Evolutionary conservation across 1,284 basidiomycete genomes (phyloP).

Genomic region (Neotropicomus parvogracilis): DNA sequence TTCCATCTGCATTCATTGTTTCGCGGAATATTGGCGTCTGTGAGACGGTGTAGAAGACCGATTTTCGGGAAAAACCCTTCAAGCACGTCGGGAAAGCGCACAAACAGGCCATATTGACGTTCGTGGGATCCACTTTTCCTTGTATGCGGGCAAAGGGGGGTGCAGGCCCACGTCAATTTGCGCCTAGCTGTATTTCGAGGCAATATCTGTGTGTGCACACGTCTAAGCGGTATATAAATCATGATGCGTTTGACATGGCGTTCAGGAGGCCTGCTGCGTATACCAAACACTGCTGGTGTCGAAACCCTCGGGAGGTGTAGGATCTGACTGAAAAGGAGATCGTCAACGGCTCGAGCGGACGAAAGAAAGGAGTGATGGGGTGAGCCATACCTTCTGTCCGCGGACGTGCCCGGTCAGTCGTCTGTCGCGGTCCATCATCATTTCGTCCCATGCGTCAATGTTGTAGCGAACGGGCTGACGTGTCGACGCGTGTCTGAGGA

Average conservation of each 20-base stretch:
- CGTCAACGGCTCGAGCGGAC: too few relatives aligned
- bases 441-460: conserved; percentile 86
- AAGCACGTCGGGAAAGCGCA: neutral
- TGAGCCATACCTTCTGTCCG: conserved; percentile 72
- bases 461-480: conserved; percentile 77
- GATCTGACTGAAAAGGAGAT: conserved; percentile 56
- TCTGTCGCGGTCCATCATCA: conserved; percentile 92
- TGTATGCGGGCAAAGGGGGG: neutral
- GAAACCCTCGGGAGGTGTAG: conserved; percentile 70
- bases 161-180: neutral
- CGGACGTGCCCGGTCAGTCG: conserved; percentile 84
- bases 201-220: neutral
- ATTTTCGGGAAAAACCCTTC: neutral
- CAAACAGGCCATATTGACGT: neutral
- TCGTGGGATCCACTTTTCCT: neutral
- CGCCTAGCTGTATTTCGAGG: conserved; percentile 1
- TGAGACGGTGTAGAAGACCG: neutral
- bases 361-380: too few relatives aligned
- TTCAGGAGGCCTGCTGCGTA: conserved; percentile 48
- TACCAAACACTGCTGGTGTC: conserved; percentile 78
- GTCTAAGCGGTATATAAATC: conserved; percentile 23
- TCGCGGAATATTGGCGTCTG: neutral
- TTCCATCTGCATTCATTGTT: neutral
- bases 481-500: conserved; percentile 1
- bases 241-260: conserved; percentile 2